These are phyloP conservation scores for Panaeolus cyanescens DNA, from an alignment of 768 basidiomycete species.

Conservation along the genomic window DNA sequence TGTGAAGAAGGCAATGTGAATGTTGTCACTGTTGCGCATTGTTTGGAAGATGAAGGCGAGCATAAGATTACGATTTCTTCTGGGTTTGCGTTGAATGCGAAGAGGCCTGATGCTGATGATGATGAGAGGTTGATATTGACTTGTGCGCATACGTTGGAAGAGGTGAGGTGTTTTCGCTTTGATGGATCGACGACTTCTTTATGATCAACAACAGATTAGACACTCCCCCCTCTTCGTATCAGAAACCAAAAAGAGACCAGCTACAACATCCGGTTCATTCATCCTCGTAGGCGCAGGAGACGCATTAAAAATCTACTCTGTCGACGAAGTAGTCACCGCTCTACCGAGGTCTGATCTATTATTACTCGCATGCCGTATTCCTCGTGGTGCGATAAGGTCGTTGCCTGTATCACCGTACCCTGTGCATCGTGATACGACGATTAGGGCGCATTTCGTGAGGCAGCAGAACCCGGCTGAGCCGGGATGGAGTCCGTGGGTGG, in stretches of 20 bases:
- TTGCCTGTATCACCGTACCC: constrained; percentile 71
- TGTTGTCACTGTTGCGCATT: constrained; percentile 56
- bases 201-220: constrained; percentile 23
- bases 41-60: constrained; percentile 33
- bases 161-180: constrained; percentile 44
- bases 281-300: constrained; percentile 39
- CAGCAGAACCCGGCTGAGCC: constrained; percentile 36
- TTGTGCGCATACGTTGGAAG: constrained; percentile 66
- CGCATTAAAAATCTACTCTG: constrained; percentile 36
- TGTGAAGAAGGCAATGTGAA: constrained; percentile 31
- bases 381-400: constrained; percentile 32
- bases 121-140: constrained; percentile 45
- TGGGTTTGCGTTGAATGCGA: constrained; percentile 53
- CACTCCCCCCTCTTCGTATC: constrained; percentile 26
- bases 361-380: constrained; percentile 37
- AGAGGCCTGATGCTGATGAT: constrained; percentile 14
- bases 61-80: constrained; percentile 55
- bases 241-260: constrained; percentile 6
- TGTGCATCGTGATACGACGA: constrained; percentile 38
- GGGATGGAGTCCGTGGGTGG: constrained; percentile 53
- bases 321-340: constrained; percentile 51
- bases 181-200: neutral
- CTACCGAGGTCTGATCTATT: constrained; percentile 61
- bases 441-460: constrained; percentile 59
- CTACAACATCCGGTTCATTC: constrained; percentile 37